Base-by-base conservation (phyloP, 768 basidiomycete species). In the Psilocybe tampanensis region DNA sequence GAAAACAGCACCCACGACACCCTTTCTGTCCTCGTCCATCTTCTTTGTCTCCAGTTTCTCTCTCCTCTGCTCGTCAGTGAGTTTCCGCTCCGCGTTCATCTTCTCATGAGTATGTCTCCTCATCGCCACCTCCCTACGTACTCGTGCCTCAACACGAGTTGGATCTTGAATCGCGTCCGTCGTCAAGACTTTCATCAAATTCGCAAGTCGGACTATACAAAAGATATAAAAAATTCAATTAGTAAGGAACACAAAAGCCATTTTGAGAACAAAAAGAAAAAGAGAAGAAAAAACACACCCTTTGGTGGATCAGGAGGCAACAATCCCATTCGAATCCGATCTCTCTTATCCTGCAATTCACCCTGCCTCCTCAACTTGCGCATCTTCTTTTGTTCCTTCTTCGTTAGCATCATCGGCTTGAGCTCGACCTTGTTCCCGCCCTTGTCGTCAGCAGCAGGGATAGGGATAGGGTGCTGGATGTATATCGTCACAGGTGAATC, bases 321-420 rank as follows among this genome's bases (percentile, higher is more conserved):
- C 33, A 99, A 81, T 54, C 97, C 97, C 95, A 98, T 98, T 59
- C 92, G 85, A 64, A 95, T 90, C 39, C 95, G 81, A 69, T 98
- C 97, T 56, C 94, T 84, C 73, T 95, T 94, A 71, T 99, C 97
- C 74, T 97, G 90, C 57, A 96, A 70, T 65, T 94, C 94, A 11
- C 89, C 90, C 66, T 92, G 88, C 44, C 96, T 81, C 51, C 90
- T 80, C 68, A 95, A 85, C 72, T 93, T 92, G 64, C 97, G 75
- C 88, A 97, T 89, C 82, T 98, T 98, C 88, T 98, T 98, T 80
- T 90, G 89, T 65, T 97, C 95, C 85, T 92, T 98, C 74, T 89
- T 91, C 3, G 96, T 99, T 58, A 99, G 72, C 83, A 92, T 97
- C 62, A 98, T 73, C 2, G 94, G 90, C 67, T 95, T 93, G 53